Evolutionary conservation across 192 early-diverging fungal genomes (phyloP), one percentile per base, ranked within the genome.

Genomic region (Rhizophagus sp.): DNA sequence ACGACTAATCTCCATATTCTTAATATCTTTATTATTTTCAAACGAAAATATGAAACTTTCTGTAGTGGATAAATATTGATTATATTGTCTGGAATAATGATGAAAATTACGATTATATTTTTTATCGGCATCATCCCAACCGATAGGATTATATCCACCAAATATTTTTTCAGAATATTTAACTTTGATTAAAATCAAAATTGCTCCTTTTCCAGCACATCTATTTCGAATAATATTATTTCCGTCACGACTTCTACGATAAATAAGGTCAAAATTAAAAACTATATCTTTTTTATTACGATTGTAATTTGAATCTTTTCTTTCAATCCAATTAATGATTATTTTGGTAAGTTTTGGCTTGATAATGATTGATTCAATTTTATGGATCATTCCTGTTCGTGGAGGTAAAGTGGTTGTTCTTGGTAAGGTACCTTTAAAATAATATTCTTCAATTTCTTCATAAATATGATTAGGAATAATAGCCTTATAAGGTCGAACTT

Each of bases 321-420:
- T 33, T 19, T 62, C 41, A 4, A 76, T 76, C 62, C 75, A 76
- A 76, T 44, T 64, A 64, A 62, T 62, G 6, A 64, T 19, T 33
- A 41, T 41, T 15, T 7, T 30, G 3, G 62, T 9, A 15, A 41
- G 19, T 22, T 30, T 76, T 24, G 62, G 36, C 25, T 39, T 64
- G 4, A 64, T 76, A n/a, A 76, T 64, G 17, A 24, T 64, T 1
- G 75, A 76, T 41, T 44, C 36, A 36, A 65, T 62, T 13, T 4
- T 4, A 0, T 0, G 13, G 17, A 4, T 17, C 6, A 39, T 0
- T 41, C 39, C 39, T 41, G 39, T 8, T 17, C 50, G 50, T 19
- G 12, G 4, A 8, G 50, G 13, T 52, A 52, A 52, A 8, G 3
- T 19, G 4, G 12, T 19, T 19, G 50, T 52, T 52, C 0, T 52